Evolutionary conservation across 2,329 filamentous ascomycete species (phyloP).

Genomic region (Falciphora oryzae): DNA sequence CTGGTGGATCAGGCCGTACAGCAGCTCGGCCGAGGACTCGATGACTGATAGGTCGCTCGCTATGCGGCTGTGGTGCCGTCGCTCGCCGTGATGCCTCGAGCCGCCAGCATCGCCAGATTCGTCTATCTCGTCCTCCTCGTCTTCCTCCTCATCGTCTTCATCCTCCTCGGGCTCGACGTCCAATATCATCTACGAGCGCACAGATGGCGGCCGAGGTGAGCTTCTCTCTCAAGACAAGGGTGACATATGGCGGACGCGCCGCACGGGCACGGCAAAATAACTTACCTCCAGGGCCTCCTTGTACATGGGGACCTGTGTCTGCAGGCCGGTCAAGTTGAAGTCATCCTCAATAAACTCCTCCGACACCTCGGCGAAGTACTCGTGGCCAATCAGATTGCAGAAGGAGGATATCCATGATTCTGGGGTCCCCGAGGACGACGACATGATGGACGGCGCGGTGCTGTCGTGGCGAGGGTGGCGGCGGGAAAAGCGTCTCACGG

Average conservation of each 20-base stretch:
- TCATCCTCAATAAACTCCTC: slow-evolving; percentile 99
- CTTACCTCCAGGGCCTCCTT: slow-evolving; percentile 87
- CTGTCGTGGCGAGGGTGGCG: background rate
- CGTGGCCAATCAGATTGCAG: slow-evolving; percentile 89
- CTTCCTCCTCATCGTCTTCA: slow-evolving; percentile 79
- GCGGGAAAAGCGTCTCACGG: background rate
- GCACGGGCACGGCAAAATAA: background rate
- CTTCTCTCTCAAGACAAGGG: background rate
- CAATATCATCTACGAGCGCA: slow-evolving; percentile 72
- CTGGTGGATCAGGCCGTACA: slow-evolving; percentile 97
- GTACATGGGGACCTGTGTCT: slow-evolving; percentile 96
- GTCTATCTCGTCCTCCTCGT: slow-evolving; percentile 69
- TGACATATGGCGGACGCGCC: background rate
- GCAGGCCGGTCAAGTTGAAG: slow-evolving; percentile 94
- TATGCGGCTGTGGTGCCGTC: slow-evolving; percentile 76
- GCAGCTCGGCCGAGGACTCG: slow-evolving; percentile 94
- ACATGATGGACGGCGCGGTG: slow-evolving; percentile 36
- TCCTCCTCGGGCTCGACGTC: slow-evolving; percentile 96
- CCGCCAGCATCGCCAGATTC: slow-evolving; percentile 53
- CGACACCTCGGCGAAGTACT: slow-evolving; percentile 98
- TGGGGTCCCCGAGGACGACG: slow-evolving; percentile 53
- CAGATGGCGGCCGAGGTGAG: background rate
- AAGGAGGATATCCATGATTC: slow-evolving; percentile 99
- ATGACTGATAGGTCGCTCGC: slow-evolving; percentile 92
- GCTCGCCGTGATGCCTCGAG: slow-evolving; percentile 51